Conservation (phyloP, 2,329 filamentous ascomycete genomes). For the Westerdykella ornata region DNA sequence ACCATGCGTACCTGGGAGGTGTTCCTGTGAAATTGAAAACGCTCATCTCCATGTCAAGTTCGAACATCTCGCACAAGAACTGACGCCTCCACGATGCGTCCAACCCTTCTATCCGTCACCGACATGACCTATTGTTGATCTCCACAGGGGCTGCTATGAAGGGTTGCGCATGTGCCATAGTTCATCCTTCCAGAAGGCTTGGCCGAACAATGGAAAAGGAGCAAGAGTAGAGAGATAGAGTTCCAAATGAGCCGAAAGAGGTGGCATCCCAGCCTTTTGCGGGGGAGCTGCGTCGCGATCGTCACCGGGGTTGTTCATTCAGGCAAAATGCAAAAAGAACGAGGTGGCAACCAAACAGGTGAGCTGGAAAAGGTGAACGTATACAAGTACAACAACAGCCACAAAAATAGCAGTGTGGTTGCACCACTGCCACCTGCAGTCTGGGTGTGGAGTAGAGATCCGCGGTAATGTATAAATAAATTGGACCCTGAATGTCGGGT, state of each 20-base stretch:
- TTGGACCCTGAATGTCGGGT: conserved; percentile 14
- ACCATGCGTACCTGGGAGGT: too few species aligned
- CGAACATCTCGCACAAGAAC: too few species aligned
- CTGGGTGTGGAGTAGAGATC: background rate
- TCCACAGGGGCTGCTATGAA: too few species aligned
- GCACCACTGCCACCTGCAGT: conserved; percentile 1
- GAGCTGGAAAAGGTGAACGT: background rate
- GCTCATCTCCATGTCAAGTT: too few species aligned
- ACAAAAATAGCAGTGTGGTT: conserved; percentile 8
- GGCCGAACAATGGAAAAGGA: conserved; percentile 1
- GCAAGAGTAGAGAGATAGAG: conserved; percentile 1
- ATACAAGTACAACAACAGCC: background rate
- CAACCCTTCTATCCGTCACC: too few species aligned
- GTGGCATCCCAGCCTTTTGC: conserved; percentile 11
- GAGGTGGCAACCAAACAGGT: background rate
- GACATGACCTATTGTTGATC: too few species aligned
- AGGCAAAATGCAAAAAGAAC: conserved; percentile 16
- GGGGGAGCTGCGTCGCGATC: conserved; percentile 19
- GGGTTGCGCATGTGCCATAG: background rate
- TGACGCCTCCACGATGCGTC: too few species aligned
- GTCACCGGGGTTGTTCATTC: conserved; percentile 13
- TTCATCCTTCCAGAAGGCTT: conserved; percentile 5
- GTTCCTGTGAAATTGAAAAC: too few species aligned
- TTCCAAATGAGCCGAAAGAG: conserved; percentile 11
- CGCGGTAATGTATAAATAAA: conserved; percentile 17